These are phyloP conservation scores for Phyllosticta citribraziliensis DNA, from an alignment of 2,329 filamentous ascomycete genomes.

Conservation along the genomic window DNA sequence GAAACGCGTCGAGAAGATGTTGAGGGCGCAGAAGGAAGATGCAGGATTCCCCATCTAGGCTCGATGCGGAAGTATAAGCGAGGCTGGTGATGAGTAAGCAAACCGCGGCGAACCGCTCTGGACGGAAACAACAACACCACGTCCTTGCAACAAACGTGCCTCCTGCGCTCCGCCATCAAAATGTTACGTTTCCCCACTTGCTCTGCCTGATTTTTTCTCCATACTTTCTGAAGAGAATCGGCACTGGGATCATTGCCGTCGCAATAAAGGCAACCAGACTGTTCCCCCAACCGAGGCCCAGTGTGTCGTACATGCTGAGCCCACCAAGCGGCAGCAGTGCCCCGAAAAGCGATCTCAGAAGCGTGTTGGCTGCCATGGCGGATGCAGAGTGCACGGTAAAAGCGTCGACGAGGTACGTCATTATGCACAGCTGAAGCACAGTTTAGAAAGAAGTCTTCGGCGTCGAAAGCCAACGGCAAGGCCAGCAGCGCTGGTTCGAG, in stretches of 20 bases:
- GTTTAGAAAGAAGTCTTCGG: neutral
- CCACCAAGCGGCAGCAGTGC: slow-evolving; percentile 50
- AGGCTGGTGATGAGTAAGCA: neutral
- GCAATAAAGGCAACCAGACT: slow-evolving; percentile 44
- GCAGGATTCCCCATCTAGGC: too few species aligned
- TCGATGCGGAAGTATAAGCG: neutral
- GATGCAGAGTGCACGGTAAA: slow-evolving; percentile 46
- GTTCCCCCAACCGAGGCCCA: slow-evolving; percentile 54
- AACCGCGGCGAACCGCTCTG: neutral
- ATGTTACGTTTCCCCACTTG: neutral
- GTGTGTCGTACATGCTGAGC: slow-evolving; percentile 46
- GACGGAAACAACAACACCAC: neutral
- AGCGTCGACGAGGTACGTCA: slow-evolving; percentile 56
- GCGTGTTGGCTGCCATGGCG: slow-evolving; percentile 54
- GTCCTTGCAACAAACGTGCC: neutral
- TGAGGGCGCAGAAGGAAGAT: too few species aligned
- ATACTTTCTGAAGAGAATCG: slow-evolving; percentile 34
- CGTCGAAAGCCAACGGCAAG: neutral
- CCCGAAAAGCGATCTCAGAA: slow-evolving; percentile 47
- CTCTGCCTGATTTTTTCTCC: slow-evolving; percentile 35
- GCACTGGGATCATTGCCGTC: slow-evolving; percentile 36
- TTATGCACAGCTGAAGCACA: slow-evolving; percentile 21
- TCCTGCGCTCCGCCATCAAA: slow-evolving; percentile 17
- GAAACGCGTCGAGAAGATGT: too few species aligned
- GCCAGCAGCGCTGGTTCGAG: neutral